Percentiles rank a stretch among this genome's conserved stretches.
Evolutionary conservation across 345 rosid genomes (phyloP).

Genomic region (Boechera stricta): DNA sequence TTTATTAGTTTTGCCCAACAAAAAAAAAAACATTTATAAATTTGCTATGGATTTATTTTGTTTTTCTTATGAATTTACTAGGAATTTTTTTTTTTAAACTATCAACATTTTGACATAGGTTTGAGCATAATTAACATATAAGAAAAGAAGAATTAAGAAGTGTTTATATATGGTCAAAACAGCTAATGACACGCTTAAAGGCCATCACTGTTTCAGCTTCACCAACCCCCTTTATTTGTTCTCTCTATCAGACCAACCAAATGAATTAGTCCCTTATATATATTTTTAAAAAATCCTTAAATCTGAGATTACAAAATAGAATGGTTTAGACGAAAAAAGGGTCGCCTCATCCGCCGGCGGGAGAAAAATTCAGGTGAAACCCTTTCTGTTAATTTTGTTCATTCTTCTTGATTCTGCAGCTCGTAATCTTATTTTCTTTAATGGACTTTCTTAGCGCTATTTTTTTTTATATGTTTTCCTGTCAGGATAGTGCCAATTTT

Average conservation of each 20-base stretch:
- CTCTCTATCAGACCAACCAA: constrained; percentile 19
- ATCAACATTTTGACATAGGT: neutral
- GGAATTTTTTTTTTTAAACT: neutral
- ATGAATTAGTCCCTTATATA: neutral
- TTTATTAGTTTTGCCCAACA: no score
- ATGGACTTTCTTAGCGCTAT: constrained; percentile 19
- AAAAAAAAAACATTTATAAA: no score
- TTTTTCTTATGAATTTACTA: neutral
- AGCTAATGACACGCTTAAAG: constrained; percentile 20
- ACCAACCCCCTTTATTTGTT: constrained; percentile 31
- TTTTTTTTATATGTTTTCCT: neutral
- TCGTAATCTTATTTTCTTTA: neutral
- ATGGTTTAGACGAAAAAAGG: no score
- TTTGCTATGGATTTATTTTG: neutral
- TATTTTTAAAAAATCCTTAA: neutral
- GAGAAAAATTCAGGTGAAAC: constrained; percentile 32
- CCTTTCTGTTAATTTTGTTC: neutral
- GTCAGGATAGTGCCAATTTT: neutral
- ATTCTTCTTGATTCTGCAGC: constrained; percentile 13
- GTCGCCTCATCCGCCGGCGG: constrained; percentile 10
- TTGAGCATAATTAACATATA: neutral
- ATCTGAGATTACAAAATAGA: neutral
- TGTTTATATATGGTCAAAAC: neutral
- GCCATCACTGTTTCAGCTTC: constrained; percentile 26
- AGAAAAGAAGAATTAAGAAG: neutral